phyloP scores from a whole-genome alignment of 176 grass and related monocot species.

The Tuctoria greenei region DNA sequence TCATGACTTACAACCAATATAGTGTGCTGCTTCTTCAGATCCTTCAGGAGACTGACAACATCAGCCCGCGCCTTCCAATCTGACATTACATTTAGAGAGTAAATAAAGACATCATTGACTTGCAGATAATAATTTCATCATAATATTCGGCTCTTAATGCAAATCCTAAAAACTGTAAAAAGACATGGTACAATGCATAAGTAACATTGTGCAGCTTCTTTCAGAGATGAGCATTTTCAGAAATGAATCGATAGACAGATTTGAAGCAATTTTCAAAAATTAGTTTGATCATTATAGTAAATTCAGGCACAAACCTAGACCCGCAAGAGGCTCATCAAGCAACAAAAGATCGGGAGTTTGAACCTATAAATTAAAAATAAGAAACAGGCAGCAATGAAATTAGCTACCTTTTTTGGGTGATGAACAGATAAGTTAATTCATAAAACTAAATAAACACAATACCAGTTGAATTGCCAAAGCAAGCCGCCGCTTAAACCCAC shows the following conservation, averaged over 20 bases:
- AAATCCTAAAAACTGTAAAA: background rate
- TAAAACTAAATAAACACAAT: conserved; percentile 20
- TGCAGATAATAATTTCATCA: background rate
- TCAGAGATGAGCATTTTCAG: background rate
- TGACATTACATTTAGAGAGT: conserved; percentile 24
- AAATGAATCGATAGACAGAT: background rate
- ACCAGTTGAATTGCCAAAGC: conserved; percentile 92
- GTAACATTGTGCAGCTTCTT: background rate
- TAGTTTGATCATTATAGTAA: background rate
- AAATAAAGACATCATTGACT: background rate
- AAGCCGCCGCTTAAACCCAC: conserved; percentile 84
- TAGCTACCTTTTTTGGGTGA: background rate
- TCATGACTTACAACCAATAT: conserved; percentile 89
- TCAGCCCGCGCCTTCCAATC: conserved; percentile 93
- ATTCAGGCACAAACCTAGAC: conserved; percentile 59
- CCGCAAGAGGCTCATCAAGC: conserved; percentile 87
- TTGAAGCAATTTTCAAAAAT: background rate
- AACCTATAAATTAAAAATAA: conserved; percentile 57
- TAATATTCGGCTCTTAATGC: background rate
- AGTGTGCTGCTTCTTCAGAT: conserved; percentile 65
- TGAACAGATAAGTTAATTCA: background rate
- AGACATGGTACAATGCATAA: background rate
- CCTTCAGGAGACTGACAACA: conserved; percentile 82
- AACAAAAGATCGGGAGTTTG: conserved; percentile 82
- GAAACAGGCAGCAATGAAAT: background rate